A percentile compares a stretch with the other conserved stretches of the same genome.
These are phyloP conservation scores for Cladochytrium replicatum DNA, from an alignment of 192 early-diverging fungal species.

Conservation along the genomic window DNA sequence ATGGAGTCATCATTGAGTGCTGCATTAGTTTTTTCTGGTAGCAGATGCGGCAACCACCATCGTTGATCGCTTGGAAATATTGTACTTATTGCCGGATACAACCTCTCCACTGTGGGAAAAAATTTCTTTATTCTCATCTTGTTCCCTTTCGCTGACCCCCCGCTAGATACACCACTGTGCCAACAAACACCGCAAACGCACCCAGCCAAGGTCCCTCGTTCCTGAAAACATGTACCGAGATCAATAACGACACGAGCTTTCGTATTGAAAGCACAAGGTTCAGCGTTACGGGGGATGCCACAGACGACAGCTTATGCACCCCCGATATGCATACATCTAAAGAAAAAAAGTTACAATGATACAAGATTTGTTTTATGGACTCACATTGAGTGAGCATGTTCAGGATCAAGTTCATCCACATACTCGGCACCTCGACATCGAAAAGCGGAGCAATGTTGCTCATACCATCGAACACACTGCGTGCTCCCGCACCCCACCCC, in stretches of 20 bases:
- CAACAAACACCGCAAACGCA: conserved; percentile 64
- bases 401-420: conserved; percentile 62
- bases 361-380: conserved; percentile 7
- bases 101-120: no score
- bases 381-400: conserved; percentile 74
- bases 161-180: conserved; percentile 78
- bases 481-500: conserved; percentile 10
- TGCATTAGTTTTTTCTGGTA: no score
- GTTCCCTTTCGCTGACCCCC: no score
- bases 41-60: no score
- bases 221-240: conserved; percentile 70
- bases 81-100: no score
- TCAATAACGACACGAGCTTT: conserved; percentile 70
- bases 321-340: conserved; percentile 75
- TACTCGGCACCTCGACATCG: conserved; percentile 34
- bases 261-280: conserved; percentile 81
- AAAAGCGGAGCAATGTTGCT: background rate
- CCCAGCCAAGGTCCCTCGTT: conserved; percentile 61
- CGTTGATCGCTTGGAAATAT: no score
- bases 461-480: conserved; percentile 14
- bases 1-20: no score
- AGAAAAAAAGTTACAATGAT: background rate
- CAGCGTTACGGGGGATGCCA: conserved; percentile 69
- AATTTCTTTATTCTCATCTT: no score
- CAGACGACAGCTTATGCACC: conserved; percentile 67